Conservation (phyloP, 352 stramenopile genomes). For the Globisporangium yorkense region DNA sequence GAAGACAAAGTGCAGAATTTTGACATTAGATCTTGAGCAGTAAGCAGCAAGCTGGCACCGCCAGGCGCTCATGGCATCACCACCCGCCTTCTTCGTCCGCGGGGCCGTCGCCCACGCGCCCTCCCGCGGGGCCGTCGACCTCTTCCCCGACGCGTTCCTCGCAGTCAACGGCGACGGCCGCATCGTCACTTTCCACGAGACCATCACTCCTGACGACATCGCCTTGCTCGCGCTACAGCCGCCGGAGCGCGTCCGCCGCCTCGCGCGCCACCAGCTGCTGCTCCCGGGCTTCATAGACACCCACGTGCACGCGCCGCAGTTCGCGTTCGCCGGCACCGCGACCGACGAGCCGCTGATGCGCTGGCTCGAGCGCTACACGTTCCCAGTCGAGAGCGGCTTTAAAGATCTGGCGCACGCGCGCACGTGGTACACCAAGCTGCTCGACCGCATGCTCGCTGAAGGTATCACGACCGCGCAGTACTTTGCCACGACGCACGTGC, state of each 20-base stretch:
- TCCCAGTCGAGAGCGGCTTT: constrained; percentile 80
- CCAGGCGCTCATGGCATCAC: no score
- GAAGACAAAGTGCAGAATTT: no score
- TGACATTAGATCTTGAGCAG: no score
- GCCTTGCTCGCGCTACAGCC: background rate
- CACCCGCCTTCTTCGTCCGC: constrained; percentile 21
- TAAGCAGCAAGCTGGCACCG: no score
- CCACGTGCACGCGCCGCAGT: constrained; percentile 91
- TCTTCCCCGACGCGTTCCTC: constrained; percentile 46
- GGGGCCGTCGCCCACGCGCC: constrained; percentile 42
- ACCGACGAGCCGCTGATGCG: constrained; percentile 88
- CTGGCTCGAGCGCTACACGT: constrained; percentile 90
- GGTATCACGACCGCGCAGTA: constrained; percentile 89
- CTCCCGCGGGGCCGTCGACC: constrained; percentile 23
- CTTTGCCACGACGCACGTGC: constrained; percentile 86
- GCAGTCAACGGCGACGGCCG: constrained; percentile 25
- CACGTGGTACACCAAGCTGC: constrained; percentile 64
- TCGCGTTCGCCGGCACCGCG: constrained; percentile 82
- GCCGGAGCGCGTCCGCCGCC: constrained; percentile 8
- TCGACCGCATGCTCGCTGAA: constrained; percentile 63
- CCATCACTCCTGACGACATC: background rate
- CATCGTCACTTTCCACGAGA: constrained; percentile 31
- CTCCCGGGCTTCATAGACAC: constrained; percentile 89
- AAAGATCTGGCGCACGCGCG: constrained; percentile 37
- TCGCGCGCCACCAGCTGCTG: constrained; percentile 50